Evolutionary conservation across 23 red algal species (phyloP).

Genomic region (Gracilaria vermiculophylla): DNA sequence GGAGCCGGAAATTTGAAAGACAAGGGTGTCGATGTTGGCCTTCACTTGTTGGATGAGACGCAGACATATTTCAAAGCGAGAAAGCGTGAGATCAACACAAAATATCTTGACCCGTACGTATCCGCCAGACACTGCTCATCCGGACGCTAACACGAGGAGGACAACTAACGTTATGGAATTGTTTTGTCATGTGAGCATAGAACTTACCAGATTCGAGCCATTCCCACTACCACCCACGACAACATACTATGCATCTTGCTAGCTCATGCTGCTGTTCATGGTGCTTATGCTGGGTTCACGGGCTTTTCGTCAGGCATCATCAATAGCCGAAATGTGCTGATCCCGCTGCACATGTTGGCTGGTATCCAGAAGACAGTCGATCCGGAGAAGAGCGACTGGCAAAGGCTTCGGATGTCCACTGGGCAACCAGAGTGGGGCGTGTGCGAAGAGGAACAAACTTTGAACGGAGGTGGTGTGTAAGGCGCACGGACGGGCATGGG

Average conservation of each 20-base stretch:
- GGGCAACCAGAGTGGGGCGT: constrained; percentile 63
- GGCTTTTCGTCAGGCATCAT: constrained; percentile 85
- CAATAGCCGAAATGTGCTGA: constrained; percentile 79
- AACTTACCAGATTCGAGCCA: constrained; percentile 86
- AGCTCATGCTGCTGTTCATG: constrained; percentile 95
- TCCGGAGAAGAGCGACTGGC: constrained; percentile 44
- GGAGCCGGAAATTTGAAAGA: constrained; percentile 82
- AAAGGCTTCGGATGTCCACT: constrained; percentile 62
- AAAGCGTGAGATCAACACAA: constrained; percentile 74
- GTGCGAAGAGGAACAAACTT: neutral
- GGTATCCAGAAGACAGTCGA: constrained; percentile 79
- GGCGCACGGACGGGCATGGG: neutral
- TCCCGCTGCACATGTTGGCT: constrained; percentile 83
- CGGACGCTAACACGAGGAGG: neutral
- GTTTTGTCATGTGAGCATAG: neutral
- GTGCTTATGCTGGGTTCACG: constrained; percentile 77
- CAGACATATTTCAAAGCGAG: constrained; percentile 55
- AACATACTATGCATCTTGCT: constrained; percentile 92
- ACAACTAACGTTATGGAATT: neutral
- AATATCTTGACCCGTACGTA: constrained; percentile 93
- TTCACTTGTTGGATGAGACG: constrained; percentile 63
- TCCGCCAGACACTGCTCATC: neutral
- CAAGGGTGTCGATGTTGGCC: constrained; percentile 71
- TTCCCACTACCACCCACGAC: constrained; percentile 76
- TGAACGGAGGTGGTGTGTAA: constrained; percentile 6